phyloP scores from a whole-genome alignment of 2,329 filamentous ascomycete genomes.

The Dryadomyces quercus-mongolicae region DNA sequence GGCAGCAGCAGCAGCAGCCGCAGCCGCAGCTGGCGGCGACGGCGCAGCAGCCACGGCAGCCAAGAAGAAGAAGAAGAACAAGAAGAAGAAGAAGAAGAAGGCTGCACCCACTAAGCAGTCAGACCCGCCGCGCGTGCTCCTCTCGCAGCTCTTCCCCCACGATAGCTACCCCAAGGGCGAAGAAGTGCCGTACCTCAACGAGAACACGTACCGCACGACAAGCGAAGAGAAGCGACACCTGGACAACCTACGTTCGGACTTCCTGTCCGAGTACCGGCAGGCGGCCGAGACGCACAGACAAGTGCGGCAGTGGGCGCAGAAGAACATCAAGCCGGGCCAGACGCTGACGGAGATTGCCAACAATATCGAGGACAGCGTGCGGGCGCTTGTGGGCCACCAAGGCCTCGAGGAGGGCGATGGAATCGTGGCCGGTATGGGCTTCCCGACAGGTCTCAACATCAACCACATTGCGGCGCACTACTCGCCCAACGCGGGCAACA shows the following conservation, averaged over 20 bases:
- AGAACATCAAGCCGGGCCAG: constrained; percentile 68
- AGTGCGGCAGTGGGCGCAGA: constrained; percentile 69
- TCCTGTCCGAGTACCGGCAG: constrained; percentile 65
- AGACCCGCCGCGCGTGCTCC: constrained; percentile 60
- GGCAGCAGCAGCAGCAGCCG: constrained; percentile 12
- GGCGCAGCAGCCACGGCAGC: constrained; percentile 24
- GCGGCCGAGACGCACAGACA: constrained; percentile 71
- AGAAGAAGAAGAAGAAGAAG: constrained; percentile 71
- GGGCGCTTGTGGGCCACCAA: constrained; percentile 60
- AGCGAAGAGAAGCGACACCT: constrained; percentile 75
- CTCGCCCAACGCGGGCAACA: constrained; percentile 74
- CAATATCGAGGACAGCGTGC: constrained; percentile 68
- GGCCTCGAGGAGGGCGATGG: constrained; percentile 68
- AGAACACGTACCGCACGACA: constrained; percentile 69
- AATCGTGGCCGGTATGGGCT: constrained; percentile 66
- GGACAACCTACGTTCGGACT: constrained; percentile 68
- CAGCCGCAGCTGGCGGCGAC: constrained; percentile 3
- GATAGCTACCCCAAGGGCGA: constrained; percentile 65
- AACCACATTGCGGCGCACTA: constrained; percentile 79
- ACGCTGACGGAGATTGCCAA: constrained; percentile 68
- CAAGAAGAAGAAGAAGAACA: constrained; percentile 31
- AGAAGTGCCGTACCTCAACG: constrained; percentile 64
- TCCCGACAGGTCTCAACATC: constrained; percentile 70
- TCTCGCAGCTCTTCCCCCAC: constrained; percentile 63
- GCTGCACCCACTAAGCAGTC: constrained; percentile 65